phyloP scores from a whole-genome alignment of 345 rosid species.

The Turnera subulata region DNA sequence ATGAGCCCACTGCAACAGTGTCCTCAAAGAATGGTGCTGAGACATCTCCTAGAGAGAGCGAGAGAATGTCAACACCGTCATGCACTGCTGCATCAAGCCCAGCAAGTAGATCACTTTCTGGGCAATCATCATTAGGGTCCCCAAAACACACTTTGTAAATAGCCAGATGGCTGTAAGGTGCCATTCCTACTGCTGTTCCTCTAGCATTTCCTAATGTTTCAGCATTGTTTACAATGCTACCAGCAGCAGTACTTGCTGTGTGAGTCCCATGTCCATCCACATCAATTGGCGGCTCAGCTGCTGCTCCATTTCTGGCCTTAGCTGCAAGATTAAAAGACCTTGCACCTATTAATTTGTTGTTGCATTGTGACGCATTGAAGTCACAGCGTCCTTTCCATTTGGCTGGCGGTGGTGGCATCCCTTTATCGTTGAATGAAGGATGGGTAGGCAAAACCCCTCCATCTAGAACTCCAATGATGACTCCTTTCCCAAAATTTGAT shows the following conservation, averaged over 20 bases:
- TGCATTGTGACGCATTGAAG: slow-evolving; percentile 11
- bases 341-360: slow-evolving; percentile 21
- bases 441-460: slow-evolving; percentile 16
- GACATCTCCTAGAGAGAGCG: slow-evolving; percentile 40
- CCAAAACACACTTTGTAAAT: slow-evolving; percentile 57
- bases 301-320: neutral
- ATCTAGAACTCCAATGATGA: slow-evolving; percentile 20
- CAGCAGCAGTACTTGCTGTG: slow-evolving; percentile 37
- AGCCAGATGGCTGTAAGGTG: slow-evolving; percentile 49
- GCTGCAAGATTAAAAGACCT: slow-evolving; percentile 11
- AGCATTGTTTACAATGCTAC: slow-evolving; percentile 36
- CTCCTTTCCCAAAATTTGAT: neutral
- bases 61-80: slow-evolving; percentile 62
- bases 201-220: slow-evolving; percentile 35
- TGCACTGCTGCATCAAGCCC: slow-evolving; percentile 58
- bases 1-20: slow-evolving; percentile 30
- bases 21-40: slow-evolving; percentile 26
- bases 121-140: slow-evolving; percentile 35
- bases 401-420: slow-evolving; percentile 23
- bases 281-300: slow-evolving; percentile 7
- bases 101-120: slow-evolving; percentile 49
- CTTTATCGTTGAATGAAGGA: slow-evolving; percentile 23
- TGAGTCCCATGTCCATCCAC: slow-evolving; percentile 26
- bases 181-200: slow-evolving; percentile 45
- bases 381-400: slow-evolving; percentile 28